These are phyloP conservation scores for Aaosphaeria arxii DNA, from an alignment of 2,329 filamentous ascomycete genomes.

Conservation along the genomic window DNA sequence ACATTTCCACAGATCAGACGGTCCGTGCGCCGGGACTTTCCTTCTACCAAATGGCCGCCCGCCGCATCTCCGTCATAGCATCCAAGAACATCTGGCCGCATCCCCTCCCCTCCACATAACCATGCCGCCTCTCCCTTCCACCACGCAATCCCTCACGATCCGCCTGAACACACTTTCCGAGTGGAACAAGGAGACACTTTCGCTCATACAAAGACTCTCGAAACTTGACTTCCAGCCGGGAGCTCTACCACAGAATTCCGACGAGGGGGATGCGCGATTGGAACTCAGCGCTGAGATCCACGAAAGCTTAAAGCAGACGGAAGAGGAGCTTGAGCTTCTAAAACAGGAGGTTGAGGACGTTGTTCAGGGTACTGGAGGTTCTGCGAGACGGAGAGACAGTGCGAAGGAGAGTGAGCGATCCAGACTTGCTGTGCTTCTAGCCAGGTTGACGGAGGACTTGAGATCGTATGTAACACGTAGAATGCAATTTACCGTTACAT, in stretches of 20 bases:
- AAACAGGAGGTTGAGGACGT: conserved; percentile 75
- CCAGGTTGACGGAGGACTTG: conserved; percentile 67
- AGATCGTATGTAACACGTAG: conserved; percentile 57
- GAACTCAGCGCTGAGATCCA: conserved; percentile 82
- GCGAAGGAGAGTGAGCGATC: conserved; percentile 61
- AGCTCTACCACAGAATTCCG: conserved; percentile 57
- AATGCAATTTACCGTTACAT: conserved; percentile 3
- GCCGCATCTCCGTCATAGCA: conserved; percentile 24
- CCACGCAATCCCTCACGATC: conserved; percentile 41
- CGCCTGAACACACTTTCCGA: conserved; percentile 54
- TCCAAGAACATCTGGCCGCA: conserved; percentile 22
- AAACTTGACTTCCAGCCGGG: conserved; percentile 61
- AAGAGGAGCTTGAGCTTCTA: conserved; percentile 80
- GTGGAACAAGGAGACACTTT: conserved; percentile 51
- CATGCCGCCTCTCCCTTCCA: conserved; percentile 34
- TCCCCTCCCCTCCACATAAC: conserved; percentile 12
- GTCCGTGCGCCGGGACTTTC: conserved; percentile 17
- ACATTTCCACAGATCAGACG: background rate
- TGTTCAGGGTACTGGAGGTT: conserved; percentile 40
- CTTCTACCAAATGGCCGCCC: background rate
- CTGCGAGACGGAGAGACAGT: conserved; percentile 44
- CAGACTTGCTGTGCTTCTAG: conserved; percentile 64
- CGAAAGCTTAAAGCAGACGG: conserved; percentile 70
- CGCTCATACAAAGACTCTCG: conserved; percentile 55
- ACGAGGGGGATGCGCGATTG: conserved; percentile 64